Evolutionary conservation across 768 basidiomycete species (phyloP), one percentile per base, ranked within the genome.

Genomic region (Chalciporus piperatus): DNA sequence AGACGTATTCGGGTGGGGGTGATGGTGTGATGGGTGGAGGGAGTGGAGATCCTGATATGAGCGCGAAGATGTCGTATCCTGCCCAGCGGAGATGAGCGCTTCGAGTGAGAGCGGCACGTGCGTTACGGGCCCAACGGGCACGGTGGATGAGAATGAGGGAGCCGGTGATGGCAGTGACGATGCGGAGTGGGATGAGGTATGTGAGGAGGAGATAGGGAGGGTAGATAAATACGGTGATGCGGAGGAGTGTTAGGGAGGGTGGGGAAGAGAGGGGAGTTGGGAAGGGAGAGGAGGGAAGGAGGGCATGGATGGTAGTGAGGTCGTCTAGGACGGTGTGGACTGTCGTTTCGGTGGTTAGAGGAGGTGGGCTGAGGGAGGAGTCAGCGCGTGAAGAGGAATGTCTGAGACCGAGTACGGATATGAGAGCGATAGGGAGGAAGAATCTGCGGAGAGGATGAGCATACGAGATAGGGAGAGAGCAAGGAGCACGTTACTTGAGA

Each of bases 21-120:
- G 43, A 52, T 27, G 71, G 60, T 1, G 64, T 64, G 39, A 61
- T 63, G 30, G 67, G 73, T 42, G 51, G 55, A 22, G 82, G 78
- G 2, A 84, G 70, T 17, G 82, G 78, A 19, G 75, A 59, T 30
- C 85, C 85, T 42, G 81, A 76, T 49, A 92, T 41, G 56, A 73
- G 48, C 20, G 83, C 67, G 75, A 76, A 75, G 42, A 74, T 1
- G 54, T 72, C 68, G 64, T 85, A 89, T 47, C 76, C 55, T 28
- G 74, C 61, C 81, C 85, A 84, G 59, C 89, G 81, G 62, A 86
- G 65, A 72, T 85, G 81, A 20, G 87, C 83, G 60, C 82, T 85
- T 45, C 82, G 76, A 69, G 79, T 77, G 58, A 93, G 70, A 10
- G 76, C 74, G 5, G 74, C 67, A 48, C 81, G 77, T 50, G 84